Base-by-base conservation (phyloP, 768 basidiomycete species). In the Pluteus cervinus region DNA sequence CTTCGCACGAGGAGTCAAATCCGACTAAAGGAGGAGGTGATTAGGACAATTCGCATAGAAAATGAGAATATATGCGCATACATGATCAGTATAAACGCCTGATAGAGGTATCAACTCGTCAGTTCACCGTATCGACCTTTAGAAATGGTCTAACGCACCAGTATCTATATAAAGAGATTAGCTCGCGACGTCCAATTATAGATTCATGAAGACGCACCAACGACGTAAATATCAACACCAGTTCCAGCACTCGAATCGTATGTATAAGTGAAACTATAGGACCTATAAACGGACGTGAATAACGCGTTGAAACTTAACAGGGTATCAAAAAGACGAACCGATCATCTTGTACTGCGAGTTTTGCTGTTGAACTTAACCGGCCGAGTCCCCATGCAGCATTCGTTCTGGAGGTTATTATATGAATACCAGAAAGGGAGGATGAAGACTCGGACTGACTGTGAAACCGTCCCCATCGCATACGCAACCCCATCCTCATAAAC, bases 1-100 rank as follows among this genome's bases (percentile, higher is more conserved):
- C 12, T 37, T 45, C 12, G 68, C 69, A 24, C 69, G 66, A 3
- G 65, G 66, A 40, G 53, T 62, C 37, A 71, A 71, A 41, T 64
- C 48, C 12, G 31, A 33, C 64, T 66, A 43, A 36, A 12, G 26
- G n/a, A 36, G 26, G n/a, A n/a, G n/a, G n/a, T n/a, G n/a, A 24
- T 16, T 9, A 35, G 24, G 6, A 6, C n/a, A 40, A 26, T 28
- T 12, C 5, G 4, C 22, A 26, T 15, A 23, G 22, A 24, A 14
- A 29, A 1, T 11, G n/a, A n/a, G n/a, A n/a, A n/a, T n/a, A 36
- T 15, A 29, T 26, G 29, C n/a, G 39, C 54, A 10, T 43, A 57
- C 55, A 40, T 58, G 56, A 24, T 23, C 40, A 15, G 38, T 45
- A 29, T 42, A 46, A 17, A 58, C 40, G 26, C 57, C 57, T 48